Base-by-base conservation (phyloP, 768 basidiomycete species). In the Chiua virens region DNA sequence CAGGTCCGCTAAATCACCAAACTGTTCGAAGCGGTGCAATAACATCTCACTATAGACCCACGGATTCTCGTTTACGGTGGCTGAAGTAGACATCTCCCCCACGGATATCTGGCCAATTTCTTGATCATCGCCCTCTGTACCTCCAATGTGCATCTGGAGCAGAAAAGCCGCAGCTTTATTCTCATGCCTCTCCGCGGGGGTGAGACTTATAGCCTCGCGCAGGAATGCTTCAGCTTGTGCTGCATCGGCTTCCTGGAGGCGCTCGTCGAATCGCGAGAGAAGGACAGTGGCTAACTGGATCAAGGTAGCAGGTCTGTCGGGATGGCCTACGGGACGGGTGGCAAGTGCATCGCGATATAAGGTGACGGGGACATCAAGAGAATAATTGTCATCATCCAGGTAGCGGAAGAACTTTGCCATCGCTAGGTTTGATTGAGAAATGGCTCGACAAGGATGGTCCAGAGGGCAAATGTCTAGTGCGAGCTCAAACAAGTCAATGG, bases 381-480 rank as follows among this genome's bases (percentile, higher is more conserved):
- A 36, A 27, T 8, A 2, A 10, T 23, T 20, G 36, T 23, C 27
- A 18, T 40, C 4, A 22, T 47, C 20, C 17, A 8, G 38, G 15
- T 14, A 45, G 7, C 4, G n/a, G 8, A 21, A 9, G 28, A 45
- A 35, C 6, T 17, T 34, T 15, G 22, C 38, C 37, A 40, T 45
- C 28, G 50, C 50, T 22, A 45, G 4, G 7, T 52, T 55, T 35
- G 50, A 47, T 9, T 39, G 40, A 0, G 42, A 50, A 36, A 42
- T 50, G 7, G 42, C 36, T 15, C 18, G 50, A 47, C 50, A 47
- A 34, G 54, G 42, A 32, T 52, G 42, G 13, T 40, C 32, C 23
- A 5, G 8, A 1, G 54, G 23, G 25, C 54, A 55, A 14, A 22
- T 10, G 8, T 30, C 18, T 7, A 55, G 45, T 8, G 44, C 54